Base-by-base conservation (phyloP, 2,329 filamentous ascomycete genomes). In the Pseudonectria foliicola region DNA sequence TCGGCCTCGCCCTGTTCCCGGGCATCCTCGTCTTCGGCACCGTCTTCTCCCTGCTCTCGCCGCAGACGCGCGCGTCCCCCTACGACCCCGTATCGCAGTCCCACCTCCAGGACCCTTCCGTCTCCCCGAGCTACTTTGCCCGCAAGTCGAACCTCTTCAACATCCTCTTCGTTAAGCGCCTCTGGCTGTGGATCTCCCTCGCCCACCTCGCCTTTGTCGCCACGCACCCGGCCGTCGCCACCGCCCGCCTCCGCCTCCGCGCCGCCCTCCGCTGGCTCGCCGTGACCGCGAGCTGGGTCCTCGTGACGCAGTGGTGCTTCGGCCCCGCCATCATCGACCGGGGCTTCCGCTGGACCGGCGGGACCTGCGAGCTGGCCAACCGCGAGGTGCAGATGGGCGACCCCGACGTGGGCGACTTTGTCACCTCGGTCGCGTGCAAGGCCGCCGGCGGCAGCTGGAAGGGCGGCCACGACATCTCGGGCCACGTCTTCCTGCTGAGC, bases 261-360 rank as follows among this genome's bases (percentile, higher is more conserved):
- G 86, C 84, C 0, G 53, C 67, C 2, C 32, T 81, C 14, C 74
- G 92, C 31, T 98, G 87, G 70, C 66, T 46, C 0, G 63, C 82
- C 7, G 75, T 87, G 0, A 96, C 92, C 7, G 52, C 63, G 2
- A 82, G 80, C 62, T 98, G 92, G 92, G 69, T 87, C 27, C 64
- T 87, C 26, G 80, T 92, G 13, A 98, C 92, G 45, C 92, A 96
- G 67, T 96, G 92, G 92, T 96, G 80, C 60, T 95, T 98, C 53
- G 92, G 92, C 0, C 80, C 92, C 3, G 73, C 88, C 13, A 68
- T 98, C 31, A 90, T 96, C 50, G 92, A 98, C 59, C 81, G 89
- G 37, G 78, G 83, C 4, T 98, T 96, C 59, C 70, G 78, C n/a
- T 75, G 86, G 60, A 95, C 87, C 0, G 92, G 92, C 3, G 92